Conservation (phyloP, 163 green algal species). For the Prototheca cutis region DNA sequence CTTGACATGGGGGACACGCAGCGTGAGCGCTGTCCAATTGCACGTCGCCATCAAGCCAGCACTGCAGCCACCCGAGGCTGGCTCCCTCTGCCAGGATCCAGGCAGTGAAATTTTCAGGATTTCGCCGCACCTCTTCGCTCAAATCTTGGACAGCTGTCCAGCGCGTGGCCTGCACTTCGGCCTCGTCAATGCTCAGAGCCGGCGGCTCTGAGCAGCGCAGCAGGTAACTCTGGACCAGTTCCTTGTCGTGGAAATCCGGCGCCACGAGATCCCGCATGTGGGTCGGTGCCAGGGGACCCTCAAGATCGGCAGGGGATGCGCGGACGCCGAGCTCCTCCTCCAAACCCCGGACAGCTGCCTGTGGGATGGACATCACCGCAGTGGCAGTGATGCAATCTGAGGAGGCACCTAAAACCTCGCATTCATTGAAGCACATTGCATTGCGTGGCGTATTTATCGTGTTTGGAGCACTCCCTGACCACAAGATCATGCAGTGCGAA, state of each 20-base stretch:
- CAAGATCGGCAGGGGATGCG: conserved; percentile 1
- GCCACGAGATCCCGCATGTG: conserved; percentile 36
- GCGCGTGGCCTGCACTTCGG: conserved; percentile 5
- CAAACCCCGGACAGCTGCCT: conserved; percentile 44
- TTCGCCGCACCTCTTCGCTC: not conserved
- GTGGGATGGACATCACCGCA: not conserved
- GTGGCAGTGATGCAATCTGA: not conserved
- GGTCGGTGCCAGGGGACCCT: conserved; percentile 33
- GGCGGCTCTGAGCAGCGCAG: not conserved
- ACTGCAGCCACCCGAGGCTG: not conserved
- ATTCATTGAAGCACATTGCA: too few relatives aligned
- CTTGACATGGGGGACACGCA: too few relatives aligned
- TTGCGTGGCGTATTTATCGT: too few relatives aligned
- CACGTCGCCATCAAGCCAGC: too few relatives aligned
- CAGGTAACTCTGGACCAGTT: conserved; percentile 53
- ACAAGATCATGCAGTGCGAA: too few relatives aligned
- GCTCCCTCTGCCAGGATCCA: not conserved
- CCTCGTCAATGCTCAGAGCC: conserved; percentile 1
- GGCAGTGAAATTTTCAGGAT: not conserved
- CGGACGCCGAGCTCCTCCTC: conserved; percentile 57
- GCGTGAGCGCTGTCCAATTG: too few relatives aligned
- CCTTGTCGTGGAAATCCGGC: conserved; percentile 32
- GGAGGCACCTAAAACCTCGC: too few relatives aligned
- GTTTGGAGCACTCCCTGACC: too few relatives aligned
- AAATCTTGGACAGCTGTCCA: not conserved